Conservation (phyloP, 176 grass and related monocot genomes). For the Elaeis guineensis region DNA sequence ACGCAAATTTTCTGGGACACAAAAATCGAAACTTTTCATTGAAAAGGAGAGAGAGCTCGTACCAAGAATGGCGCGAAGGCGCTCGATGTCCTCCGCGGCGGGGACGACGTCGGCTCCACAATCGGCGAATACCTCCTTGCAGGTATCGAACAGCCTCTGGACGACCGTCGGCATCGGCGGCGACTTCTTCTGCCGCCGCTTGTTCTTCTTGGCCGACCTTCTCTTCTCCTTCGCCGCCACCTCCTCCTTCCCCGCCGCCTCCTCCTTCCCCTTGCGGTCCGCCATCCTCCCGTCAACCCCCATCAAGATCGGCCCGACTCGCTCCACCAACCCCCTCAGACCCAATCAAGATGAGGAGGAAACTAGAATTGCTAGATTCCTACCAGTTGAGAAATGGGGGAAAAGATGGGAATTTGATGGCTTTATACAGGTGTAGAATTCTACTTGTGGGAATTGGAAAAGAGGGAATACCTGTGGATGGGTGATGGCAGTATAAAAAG, state of each 20-base stretch:
- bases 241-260: neutral
- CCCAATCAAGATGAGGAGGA: too few relatives aligned
- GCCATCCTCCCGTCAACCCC: conserved; percentile 9
- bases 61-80: conserved; percentile 46
- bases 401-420: too few relatives aligned
- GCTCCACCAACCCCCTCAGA: neutral
- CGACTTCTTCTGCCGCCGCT: conserved; percentile 29
- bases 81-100: conserved; percentile 33
- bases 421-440: too few relatives aligned
- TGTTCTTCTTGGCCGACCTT: conserved; percentile 21
- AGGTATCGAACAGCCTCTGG: conserved; percentile 62
- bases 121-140: conserved; percentile 40
- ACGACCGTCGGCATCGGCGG: neutral
- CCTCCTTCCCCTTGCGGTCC: neutral
- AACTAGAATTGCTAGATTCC: too few relatives aligned
- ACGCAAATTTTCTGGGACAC: too few relatives aligned
- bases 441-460: too few relatives aligned
- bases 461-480: too few relatives aligned
- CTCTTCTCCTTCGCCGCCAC: neutral
- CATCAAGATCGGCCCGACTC: conserved; percentile 2
- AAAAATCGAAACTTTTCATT: too few relatives aligned
- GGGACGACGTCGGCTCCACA: conserved; percentile 45
- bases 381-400: too few relatives aligned
- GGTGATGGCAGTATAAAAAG: neutral
- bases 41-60: neutral